phyloP scores from a whole-genome alignment of 768 basidiomycete species.

The Rhodosporidiobolus sp. region DNA sequence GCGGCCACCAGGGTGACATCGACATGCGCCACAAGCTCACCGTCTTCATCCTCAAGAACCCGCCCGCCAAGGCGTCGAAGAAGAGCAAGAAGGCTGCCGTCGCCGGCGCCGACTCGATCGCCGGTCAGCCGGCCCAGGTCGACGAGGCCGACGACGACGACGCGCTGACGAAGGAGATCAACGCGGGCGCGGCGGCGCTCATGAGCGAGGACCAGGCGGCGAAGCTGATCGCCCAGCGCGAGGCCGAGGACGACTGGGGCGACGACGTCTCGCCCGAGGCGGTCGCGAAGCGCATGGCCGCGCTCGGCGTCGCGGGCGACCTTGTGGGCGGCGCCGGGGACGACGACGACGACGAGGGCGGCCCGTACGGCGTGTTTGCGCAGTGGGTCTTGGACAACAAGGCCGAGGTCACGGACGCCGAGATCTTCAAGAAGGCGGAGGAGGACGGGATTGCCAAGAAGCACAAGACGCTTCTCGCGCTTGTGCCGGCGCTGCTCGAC shows the following conservation, averaged over 20 bases:
- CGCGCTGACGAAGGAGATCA: slow-evolving; percentile 83
- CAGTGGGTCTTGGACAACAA: slow-evolving; percentile 65
- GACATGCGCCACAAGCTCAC: slow-evolving; percentile 97
- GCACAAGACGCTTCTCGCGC: slow-evolving; percentile 78
- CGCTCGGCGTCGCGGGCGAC: slow-evolving; percentile 55
- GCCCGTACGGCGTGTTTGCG: slow-evolving; percentile 77
- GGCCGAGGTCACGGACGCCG: slow-evolving; percentile 55
- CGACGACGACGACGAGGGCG: slow-evolving; percentile 79
- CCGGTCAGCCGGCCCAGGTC: slow-evolving; percentile 46
- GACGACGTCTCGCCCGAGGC: slow-evolving; percentile 88
- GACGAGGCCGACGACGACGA: slow-evolving; percentile 64
- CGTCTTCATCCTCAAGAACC: slow-evolving; percentile 96
- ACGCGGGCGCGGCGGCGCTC: slow-evolving; percentile 78
- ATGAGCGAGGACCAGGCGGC: slow-evolving; percentile 34
- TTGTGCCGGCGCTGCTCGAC: slow-evolving; percentile 81
- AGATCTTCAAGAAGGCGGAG: slow-evolving; percentile 82
- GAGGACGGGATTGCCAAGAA: slow-evolving; percentile 91
- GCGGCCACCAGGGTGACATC: slow-evolving; percentile 82
- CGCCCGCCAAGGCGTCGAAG: slow-evolving; percentile 67
- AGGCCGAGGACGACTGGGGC: slow-evolving; percentile 76
- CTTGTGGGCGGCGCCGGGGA: slow-evolving; percentile 60
- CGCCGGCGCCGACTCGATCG: slow-evolving; percentile 44
- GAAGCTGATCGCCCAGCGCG: slow-evolving; percentile 57
- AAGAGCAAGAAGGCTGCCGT: slow-evolving; percentile 47
- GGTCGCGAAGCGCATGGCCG: slow-evolving; percentile 72